A percentile compares a stretch with the other conserved stretches of the same genome.
These are phyloP conservation scores for Oidium heveae DNA, from an alignment of 2,329 filamentous ascomycete species.

Conservation along the genomic window DNA sequence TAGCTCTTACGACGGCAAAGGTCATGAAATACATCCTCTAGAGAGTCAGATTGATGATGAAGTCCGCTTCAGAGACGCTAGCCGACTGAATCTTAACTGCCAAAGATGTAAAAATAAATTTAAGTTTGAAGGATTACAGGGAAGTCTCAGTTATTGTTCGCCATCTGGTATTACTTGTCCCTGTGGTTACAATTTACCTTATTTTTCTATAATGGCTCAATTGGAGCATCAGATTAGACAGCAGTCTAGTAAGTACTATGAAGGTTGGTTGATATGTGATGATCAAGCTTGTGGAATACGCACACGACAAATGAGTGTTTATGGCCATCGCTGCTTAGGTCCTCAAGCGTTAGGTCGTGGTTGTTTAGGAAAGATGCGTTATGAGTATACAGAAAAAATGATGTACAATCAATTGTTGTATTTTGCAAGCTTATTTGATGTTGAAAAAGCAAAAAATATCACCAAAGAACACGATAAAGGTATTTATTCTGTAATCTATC, in stretches of 20 bases:
- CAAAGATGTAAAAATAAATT: conserved; percentile 49
- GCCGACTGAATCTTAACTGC: conserved; percentile 55
- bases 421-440: conserved; percentile 63
- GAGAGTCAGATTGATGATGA: conserved; percentile 87
- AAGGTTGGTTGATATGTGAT: conserved; percentile 75
- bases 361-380: conserved; percentile 69
- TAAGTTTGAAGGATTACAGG: conserved; percentile 50
- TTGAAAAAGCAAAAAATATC: conserved; percentile 45
- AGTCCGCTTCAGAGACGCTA: conserved; percentile 64
- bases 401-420: conserved; percentile 92
- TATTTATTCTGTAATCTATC: conserved; percentile 6
- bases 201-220: conserved; percentile 59
- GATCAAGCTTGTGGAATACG: conserved; percentile 67
- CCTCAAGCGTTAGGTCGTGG: conserved; percentile 63
- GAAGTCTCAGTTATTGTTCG: conserved; percentile 32
- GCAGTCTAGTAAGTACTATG: conserved; percentile 67
- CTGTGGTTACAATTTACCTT: conserved; percentile 39
- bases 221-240: conserved; percentile 62
- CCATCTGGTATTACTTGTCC: conserved; percentile 53
- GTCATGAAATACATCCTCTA: conserved; percentile 62
- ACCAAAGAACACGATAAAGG: conserved; percentile 15
- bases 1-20: conserved; percentile 23
- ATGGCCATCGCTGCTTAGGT: conserved; percentile 71
- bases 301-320: conserved; percentile 81
- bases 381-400: conserved; percentile 67